Conservation (phyloP, 768 basidiomycete species). For the Dacryopinax spathularia region DNA sequence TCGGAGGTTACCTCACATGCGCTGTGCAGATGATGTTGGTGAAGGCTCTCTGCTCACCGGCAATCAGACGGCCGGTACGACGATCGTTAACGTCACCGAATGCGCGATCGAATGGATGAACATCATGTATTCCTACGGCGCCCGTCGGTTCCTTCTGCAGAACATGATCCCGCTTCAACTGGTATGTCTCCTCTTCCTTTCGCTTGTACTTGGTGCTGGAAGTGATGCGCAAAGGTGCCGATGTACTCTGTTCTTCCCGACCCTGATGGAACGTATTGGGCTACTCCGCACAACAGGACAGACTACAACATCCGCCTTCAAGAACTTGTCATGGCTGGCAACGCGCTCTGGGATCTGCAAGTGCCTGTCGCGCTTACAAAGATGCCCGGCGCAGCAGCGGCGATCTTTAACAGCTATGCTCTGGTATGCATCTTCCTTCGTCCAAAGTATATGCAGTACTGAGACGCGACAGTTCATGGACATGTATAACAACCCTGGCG, state of each 20-base stretch:
- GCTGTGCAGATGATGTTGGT: conserved; percentile 1
- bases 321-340: conserved; percentile 4
- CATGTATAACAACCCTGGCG: conserved; percentile 4
- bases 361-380: neutral
- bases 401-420: conserved; percentile 5
- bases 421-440: neutral
- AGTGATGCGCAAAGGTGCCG: conserved; percentile 16
- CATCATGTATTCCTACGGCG: neutral
- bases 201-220: neutral
- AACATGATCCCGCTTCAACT: conserved; percentile 45
- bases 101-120: neutral
- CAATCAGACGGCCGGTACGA: neutral
- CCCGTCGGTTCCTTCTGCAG: neutral
- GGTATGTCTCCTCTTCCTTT: conserved; percentile 9
- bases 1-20: neutral
- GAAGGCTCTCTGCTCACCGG: conserved; percentile 1
- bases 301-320: neutral
- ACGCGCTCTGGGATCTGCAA: conserved; percentile 3
- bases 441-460: neutral
- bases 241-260: conserved; percentile 38
- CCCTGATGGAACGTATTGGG: conserved; percentile 35
- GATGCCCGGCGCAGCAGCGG: neutral
- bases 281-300: conserved; percentile 21
- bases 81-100: neutral
- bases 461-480: neutral